Percentiles rank a stretch among this genome's conserved stretches.
These are phyloP conservation scores for Dactylonectria estremocensis DNA, from an alignment of 2,329 filamentous ascomycete species.

Conservation along the genomic window DNA sequence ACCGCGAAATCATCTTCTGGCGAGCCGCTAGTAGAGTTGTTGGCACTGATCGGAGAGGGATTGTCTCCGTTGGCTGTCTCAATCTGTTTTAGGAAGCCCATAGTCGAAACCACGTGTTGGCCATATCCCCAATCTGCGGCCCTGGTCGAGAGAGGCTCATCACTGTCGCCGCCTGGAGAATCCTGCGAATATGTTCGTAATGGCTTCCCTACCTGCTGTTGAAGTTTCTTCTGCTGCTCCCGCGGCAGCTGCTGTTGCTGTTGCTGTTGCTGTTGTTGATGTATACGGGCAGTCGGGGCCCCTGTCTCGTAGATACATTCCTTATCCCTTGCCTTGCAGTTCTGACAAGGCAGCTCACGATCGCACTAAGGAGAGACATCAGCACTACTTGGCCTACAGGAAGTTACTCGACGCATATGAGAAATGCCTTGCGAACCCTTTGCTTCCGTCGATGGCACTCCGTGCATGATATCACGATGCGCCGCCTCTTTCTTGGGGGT, in stretches of 20 bases:
- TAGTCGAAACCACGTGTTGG: constrained; percentile 65
- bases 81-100: constrained; percentile 70
- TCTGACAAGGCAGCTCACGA: constrained; percentile 71
- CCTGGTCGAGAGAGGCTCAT: constrained; percentile 57
- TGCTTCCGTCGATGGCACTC: constrained; percentile 77
- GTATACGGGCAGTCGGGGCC: constrained; percentile 59
- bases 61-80: constrained; percentile 58
- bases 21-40: constrained; percentile 9
- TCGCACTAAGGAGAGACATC: constrained; percentile 64
- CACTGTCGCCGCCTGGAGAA: constrained; percentile 17
- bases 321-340: constrained; percentile 72
- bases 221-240: constrained; percentile 14
- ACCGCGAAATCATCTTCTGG: constrained; percentile 56
- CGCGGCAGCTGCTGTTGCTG: constrained; percentile 12
- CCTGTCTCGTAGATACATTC: constrained; percentile 73
- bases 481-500: constrained; percentile 69
- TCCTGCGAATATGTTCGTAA: constrained; percentile 8
- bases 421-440: constrained; percentile 58
- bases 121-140: constrained; percentile 70
- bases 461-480: constrained; percentile 74
- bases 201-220: constrained; percentile 12
- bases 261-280: constrained; percentile 29
- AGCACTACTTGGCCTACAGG: background rate
- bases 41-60: constrained; percentile 15
- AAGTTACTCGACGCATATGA: background rate